phyloP scores from a whole-genome alignment of 257 asterid genomes.

The Solanum gandarillasii region DNA sequence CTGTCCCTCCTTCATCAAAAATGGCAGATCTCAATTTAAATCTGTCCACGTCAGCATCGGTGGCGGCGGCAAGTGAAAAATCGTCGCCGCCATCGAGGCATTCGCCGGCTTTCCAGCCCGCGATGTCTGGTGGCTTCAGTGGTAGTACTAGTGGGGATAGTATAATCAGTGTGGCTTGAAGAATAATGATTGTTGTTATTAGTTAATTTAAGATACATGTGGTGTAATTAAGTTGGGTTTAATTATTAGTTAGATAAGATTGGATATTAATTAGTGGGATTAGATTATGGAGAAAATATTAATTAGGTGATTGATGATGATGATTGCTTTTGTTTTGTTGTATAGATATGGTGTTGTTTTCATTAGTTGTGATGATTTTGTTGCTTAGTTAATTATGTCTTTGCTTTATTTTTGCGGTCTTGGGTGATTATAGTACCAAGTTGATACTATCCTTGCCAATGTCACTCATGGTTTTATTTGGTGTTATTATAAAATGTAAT shows the following conservation, averaged over 20 bases:
- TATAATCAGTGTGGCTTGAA: slow-evolving; percentile 87
- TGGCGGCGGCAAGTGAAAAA: slow-evolving; percentile 27
- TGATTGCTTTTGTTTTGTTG: slow-evolving; percentile 19
- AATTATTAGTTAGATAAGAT: slow-evolving; percentile 13
- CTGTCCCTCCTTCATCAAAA: slow-evolving; percentile 71
- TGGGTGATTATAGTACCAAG: neutral
- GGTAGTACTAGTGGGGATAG: slow-evolving; percentile 69
- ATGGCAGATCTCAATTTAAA: slow-evolving; percentile 65
- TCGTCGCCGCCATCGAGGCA: slow-evolving; percentile 25
- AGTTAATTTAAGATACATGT: slow-evolving; percentile 24
- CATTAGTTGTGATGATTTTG: slow-evolving; percentile 6
- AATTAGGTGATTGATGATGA: slow-evolving; percentile 19
- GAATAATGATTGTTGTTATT: slow-evolving; percentile 17
- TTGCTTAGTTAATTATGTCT: slow-evolving; percentile 15
- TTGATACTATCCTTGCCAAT: neutral
- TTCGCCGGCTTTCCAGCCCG: slow-evolving; percentile 47
- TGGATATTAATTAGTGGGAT: slow-evolving; percentile 10
- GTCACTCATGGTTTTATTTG: neutral
- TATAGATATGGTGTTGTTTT: slow-evolving; percentile 15
- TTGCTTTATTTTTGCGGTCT: slow-evolving; percentile 1
- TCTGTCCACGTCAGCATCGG: slow-evolving; percentile 39
- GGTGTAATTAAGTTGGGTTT: slow-evolving; percentile 12
- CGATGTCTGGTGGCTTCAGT: slow-evolving; percentile 49
- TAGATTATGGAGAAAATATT: slow-evolving; percentile 1
- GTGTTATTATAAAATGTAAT: neutral